Percentiles rank a stretch among this genome's conserved stretches.
These are phyloP conservation scores for Trametes gibbosa DNA, from an alignment of 768 basidiomycete species.

Conservation along the genomic window DNA sequence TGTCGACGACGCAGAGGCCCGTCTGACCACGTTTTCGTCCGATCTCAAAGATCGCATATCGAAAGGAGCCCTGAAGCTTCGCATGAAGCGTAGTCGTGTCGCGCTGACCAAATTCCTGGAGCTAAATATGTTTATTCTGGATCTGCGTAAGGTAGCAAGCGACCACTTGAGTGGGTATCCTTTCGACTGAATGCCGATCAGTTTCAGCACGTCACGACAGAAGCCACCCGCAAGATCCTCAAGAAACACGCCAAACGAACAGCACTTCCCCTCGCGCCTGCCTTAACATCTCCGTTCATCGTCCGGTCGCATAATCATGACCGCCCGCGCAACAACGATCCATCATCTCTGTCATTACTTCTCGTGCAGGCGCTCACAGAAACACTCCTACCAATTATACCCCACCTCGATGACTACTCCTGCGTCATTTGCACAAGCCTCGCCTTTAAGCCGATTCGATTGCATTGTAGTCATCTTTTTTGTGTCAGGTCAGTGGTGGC, in stretches of 20 bases:
- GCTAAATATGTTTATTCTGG: conserved; percentile 75
- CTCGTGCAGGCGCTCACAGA: conserved; percentile 83
- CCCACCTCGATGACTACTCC: conserved; percentile 78
- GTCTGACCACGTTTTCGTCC: conserved; percentile 67
- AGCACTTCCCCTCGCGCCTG: conserved; percentile 61
- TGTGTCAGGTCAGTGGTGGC: conserved; percentile 51
- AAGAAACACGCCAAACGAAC: conserved; percentile 95
- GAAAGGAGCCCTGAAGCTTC: conserved; percentile 46
- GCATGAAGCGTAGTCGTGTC: conserved; percentile 43
- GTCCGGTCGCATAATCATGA: not conserved
- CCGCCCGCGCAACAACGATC: not conserved
- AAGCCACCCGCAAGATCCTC: conserved; percentile 89
- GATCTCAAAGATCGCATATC: conserved; percentile 44
- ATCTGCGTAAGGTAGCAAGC: conserved; percentile 66
- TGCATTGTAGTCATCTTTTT: conserved; percentile 77
- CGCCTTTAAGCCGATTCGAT: conserved; percentile 89
- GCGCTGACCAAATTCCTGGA: conserved; percentile 50
- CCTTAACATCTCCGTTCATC: conserved; percentile 21
- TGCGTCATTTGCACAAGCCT: conserved; percentile 88
- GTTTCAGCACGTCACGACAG: conserved; percentile 83
- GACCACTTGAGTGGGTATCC: too few species aligned
- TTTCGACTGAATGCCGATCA: conserved; percentile 23
- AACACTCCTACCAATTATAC: conserved; percentile 77
- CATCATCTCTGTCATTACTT: conserved; percentile 51
- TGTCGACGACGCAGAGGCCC: conserved; percentile 65